Evolutionary conservation across 1,284 basidiomycete species (phyloP).

Genomic region (Trametes versicolor): DNA sequence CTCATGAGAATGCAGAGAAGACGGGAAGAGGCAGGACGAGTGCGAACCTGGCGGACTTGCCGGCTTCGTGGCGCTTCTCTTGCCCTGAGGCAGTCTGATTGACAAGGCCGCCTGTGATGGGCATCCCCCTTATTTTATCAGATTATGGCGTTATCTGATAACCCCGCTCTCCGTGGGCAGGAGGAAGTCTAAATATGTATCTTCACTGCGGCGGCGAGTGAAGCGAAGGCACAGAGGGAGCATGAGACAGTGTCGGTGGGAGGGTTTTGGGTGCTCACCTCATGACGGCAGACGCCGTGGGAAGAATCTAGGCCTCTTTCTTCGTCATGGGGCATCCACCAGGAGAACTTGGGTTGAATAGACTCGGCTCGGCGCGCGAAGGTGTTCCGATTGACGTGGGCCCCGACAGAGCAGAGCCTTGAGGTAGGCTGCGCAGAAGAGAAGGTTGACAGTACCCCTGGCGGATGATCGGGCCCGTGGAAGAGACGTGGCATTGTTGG

Average conservation of each 20-base stretch:
- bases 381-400: not conserved
- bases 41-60: conserved; percentile 9
- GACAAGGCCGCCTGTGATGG: not conserved
- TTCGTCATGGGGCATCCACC: not conserved
- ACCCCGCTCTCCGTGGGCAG: not conserved
- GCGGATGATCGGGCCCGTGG: not conserved
- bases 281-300: not conserved
- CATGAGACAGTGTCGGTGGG: not conserved
- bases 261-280: not conserved
- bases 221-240: not conserved
- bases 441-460: not conserved
- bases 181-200: not conserved
- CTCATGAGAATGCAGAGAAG: conserved; percentile 12
- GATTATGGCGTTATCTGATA: conserved; percentile 9
- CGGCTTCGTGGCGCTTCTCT: conserved; percentile 6
- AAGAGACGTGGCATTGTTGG: not conserved
- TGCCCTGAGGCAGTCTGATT: conserved; percentile 15
- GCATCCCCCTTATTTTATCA: conserved; percentile 13
- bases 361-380: not conserved
- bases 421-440: not conserved
- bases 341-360: not conserved
- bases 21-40: not conserved
- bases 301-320: not conserved
- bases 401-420: not conserved
- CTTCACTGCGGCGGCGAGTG: not conserved